Conservation (phyloP, 176 grass and related monocot species). For the Carex cristatella region DNA sequence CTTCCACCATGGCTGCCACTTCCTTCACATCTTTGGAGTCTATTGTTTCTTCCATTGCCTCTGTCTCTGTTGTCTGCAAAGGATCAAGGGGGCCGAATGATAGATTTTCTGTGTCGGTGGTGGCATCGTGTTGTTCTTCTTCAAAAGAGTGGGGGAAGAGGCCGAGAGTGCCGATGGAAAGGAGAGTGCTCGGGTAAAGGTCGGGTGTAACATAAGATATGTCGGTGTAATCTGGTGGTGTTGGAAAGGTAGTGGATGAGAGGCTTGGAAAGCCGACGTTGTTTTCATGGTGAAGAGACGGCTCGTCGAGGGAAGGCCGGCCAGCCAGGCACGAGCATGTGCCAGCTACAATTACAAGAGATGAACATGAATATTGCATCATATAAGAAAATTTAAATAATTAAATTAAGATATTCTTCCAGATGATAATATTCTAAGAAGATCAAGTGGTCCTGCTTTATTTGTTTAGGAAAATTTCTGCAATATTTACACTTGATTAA, state of each 20-base stretch:
- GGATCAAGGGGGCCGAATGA: constrained; percentile 29
- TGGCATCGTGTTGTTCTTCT: background rate
- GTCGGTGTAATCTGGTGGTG: constrained; percentile 5
- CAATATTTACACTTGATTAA: background rate
- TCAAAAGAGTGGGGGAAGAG: constrained; percentile 27
- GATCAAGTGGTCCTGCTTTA: background rate
- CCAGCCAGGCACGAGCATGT: constrained; percentile 46
- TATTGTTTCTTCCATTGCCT: background rate
- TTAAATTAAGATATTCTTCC: background rate
- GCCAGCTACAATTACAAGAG: constrained; percentile 36
- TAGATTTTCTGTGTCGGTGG: constrained; percentile 24
- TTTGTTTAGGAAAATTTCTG: background rate
- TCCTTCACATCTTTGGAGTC: background rate
- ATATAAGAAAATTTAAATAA: background rate
- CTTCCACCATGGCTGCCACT: constrained; percentile 35
- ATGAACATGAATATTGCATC: background rate
- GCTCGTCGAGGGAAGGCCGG: constrained; percentile 36
- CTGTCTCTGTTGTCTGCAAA: background rate
- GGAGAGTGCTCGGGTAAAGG: constrained; percentile 32
- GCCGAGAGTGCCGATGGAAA: constrained; percentile 59
- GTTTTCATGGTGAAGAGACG: constrained; percentile 24
- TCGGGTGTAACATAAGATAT: constrained; percentile 30
- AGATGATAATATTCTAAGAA: background rate
- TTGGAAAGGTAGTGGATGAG: constrained; percentile 15
- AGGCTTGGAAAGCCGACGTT: constrained; percentile 9